A percentile compares a stretch with the other conserved stretches of the same genome.
Conservation (phyloP, 2,329 filamentous ascomycete genomes). For the Diaporthe ilicicola region DNA sequence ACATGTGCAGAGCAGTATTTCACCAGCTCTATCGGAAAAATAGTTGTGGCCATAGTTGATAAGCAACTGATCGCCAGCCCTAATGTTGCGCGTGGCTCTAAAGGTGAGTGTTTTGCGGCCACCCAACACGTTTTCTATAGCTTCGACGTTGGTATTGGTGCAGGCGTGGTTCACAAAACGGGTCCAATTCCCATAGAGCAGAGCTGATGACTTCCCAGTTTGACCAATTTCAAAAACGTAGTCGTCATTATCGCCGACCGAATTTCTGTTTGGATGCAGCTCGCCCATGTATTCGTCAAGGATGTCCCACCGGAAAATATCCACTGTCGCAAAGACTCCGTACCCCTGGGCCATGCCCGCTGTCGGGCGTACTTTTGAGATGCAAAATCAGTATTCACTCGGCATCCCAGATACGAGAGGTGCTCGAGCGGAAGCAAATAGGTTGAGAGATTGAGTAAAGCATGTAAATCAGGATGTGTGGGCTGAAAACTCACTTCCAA, state of each 20-base stretch:
- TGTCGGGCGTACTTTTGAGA: not conserved
- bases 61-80: not conserved
- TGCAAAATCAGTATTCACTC: not conserved
- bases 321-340: not conserved
- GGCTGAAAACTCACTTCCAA: not conserved
- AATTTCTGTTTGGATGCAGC: not conserved
- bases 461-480: too few relatives aligned
- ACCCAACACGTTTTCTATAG: not conserved
- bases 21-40: not conserved
- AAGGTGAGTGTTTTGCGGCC: not conserved
- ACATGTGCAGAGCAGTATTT: not conserved
- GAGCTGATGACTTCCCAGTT: not conserved
- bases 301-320: not conserved
- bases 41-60: not conserved
- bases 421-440: too few relatives aligned
- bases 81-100: not conserved
- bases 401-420: too few relatives aligned
- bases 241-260: not conserved
- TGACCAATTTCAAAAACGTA: not conserved
- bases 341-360: not conserved
- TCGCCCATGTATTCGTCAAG: constrained; percentile 13
- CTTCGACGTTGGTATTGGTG: not conserved
- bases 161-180: constrained; percentile 21
- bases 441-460: too few relatives aligned
- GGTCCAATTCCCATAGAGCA: constrained; percentile 22